Evolutionary conservation across 108 stramenopile genomes (phyloP), one percentile per base, ranked within the genome.

Genomic region (Pseudonitzschia delicatissima): DNA sequence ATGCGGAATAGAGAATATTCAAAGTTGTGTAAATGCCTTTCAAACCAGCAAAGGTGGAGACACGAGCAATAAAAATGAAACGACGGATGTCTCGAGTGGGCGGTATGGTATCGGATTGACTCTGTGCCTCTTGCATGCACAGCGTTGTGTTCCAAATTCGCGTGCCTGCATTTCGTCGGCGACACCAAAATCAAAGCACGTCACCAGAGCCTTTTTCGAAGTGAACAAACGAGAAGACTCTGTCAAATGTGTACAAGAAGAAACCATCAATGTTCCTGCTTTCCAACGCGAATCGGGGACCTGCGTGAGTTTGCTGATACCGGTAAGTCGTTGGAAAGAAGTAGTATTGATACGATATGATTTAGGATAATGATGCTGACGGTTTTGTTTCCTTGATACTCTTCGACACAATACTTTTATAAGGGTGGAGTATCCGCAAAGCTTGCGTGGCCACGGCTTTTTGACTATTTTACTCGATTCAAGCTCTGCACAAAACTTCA

Each of bases 101-200:
- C 67, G 86, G 2, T 87, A 87, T 55, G 86, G 86, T 1, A 76
- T 87, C 25, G 86, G 86, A 12, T 33, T 87, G 47, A 83, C 85
- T 12, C 76, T 94, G 25, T 94, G 90, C 67, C 67, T 94, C 5
- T 79, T 94, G 4, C 92, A 94, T 39, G 83, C 87, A 0, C 92
- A 94, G 57, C 87, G 89, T 17, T 68, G 89, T n/a, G 87, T 90
- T 5, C 86, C 85, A 7, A 73, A 83, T 17, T 87, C 90, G 1
- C 77, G 66, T 35, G 78, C 84, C 3, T 82, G 68, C 31, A 89
- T 94, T 47, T 75, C 79, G 20, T 87, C 87, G 1, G 82, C 88
- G 36, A 86, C 84, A 26, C 57, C 68, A 27, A 18, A 48, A 3
- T 62, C 68, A 0, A 36, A 53, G 23, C 17, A 68, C 20, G 85